A percentile compares a stretch with the other conserved stretches of the same genome.
Evolutionary conservation across 176 grass and related monocot genomes (phyloP).

Genomic region (Ampelocalamus luodianensis): DNA sequence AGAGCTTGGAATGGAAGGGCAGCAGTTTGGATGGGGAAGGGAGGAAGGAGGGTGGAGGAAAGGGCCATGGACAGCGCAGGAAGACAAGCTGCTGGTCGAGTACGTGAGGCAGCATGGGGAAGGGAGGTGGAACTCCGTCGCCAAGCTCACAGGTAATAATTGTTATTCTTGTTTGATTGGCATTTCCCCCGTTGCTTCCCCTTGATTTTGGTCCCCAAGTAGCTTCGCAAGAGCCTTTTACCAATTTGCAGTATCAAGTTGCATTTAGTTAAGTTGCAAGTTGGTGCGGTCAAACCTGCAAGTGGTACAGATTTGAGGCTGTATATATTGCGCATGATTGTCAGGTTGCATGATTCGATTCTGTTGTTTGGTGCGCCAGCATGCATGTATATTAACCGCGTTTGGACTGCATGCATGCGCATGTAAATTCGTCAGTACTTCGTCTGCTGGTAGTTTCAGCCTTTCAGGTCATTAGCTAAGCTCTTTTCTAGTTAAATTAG

Average conservation of each 20-base stretch:
- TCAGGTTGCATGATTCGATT: constrained; percentile 4
- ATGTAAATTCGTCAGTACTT: neutral
- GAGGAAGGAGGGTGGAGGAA: constrained; percentile 81
- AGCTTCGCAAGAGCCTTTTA: neutral
- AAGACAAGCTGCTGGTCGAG: constrained; percentile 77
- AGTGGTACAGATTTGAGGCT: neutral
- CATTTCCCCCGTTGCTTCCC: neutral
- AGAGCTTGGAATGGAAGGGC: constrained; percentile 49
- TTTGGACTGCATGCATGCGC: constrained; percentile 6
- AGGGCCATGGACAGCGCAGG: constrained; percentile 88
- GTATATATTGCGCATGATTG: neutral
- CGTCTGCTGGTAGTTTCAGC: neutral
- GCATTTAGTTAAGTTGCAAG: constrained; percentile 33
- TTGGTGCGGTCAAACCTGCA: neutral
- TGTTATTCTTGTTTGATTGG: neutral
- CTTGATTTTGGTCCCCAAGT: neutral
- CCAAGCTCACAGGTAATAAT: constrained; percentile 67
- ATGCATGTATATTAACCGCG: neutral
- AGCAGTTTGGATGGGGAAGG: constrained; percentile 57
- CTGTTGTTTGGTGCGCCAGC: neutral
- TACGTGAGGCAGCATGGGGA: constrained; percentile 85
- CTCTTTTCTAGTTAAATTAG: neutral
- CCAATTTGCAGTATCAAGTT: constrained; percentile 14
- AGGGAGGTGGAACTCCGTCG: constrained; percentile 93
- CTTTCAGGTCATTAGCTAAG: neutral